These are phyloP conservation scores for Vigna angularis DNA, from an alignment of 306 rosid genomes.

Conservation along the genomic window DNA sequence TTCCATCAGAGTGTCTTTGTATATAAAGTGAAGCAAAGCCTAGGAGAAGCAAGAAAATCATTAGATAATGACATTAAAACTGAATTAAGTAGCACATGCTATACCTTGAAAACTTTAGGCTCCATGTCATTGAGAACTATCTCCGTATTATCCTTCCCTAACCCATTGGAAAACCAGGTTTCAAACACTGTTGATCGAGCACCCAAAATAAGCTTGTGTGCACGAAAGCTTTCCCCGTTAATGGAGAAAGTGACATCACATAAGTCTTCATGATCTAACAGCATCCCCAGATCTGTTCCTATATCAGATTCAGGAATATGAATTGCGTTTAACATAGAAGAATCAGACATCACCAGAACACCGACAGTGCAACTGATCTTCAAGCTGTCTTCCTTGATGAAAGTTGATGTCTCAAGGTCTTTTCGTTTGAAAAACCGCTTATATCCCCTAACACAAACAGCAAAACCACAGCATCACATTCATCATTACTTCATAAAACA, in stretches of 20 bases:
- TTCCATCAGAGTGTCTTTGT: conserved; percentile 75
- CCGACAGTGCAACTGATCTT: conserved; percentile 95
- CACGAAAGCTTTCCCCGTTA: conserved; percentile 78
- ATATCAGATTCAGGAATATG: conserved; percentile 87
- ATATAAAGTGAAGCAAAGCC: conserved; percentile 90
- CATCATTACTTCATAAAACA: neutral
- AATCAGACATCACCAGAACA: conserved; percentile 77
- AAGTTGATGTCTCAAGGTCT: conserved; percentile 74
- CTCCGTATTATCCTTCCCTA: conserved; percentile 61
- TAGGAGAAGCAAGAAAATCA: conserved; percentile 48
- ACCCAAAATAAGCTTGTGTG: conserved; percentile 87
- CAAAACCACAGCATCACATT: neutral
- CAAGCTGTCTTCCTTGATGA: conserved; percentile 88
- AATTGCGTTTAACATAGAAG: conserved; percentile 71
- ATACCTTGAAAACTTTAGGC: conserved; percentile 93
- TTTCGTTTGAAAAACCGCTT: conserved; percentile 80
- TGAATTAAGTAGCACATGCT: neutral
- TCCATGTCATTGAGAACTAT: conserved; percentile 70
- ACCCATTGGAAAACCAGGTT: conserved; percentile 57
- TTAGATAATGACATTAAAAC: conserved; percentile 32
- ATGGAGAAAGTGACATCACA: conserved; percentile 83
- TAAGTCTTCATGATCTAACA: conserved; percentile 80
- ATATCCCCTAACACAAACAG: conserved; percentile 71
- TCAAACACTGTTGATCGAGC: conserved; percentile 82
- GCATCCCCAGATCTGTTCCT: conserved; percentile 68